Evolutionary conservation across 805 yeast genomes (phyloP).

Genomic region (Metschnikowia cerradonensis): DNA sequence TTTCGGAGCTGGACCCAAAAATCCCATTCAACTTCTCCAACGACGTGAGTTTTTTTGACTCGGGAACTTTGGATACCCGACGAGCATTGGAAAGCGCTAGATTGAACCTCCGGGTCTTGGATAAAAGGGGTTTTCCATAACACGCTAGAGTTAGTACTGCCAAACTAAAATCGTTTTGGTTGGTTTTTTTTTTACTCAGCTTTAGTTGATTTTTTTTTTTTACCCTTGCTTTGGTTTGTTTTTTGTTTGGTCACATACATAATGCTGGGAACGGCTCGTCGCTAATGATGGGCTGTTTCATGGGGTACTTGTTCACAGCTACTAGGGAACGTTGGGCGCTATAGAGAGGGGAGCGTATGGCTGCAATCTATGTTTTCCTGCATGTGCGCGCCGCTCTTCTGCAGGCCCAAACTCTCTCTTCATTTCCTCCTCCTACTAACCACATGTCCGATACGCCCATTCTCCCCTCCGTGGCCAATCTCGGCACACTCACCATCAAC

Average conservation of each 20-base stretch:
- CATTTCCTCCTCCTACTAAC: background rate
- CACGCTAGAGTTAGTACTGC: slow-evolving; percentile 1
- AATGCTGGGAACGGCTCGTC: slow-evolving; percentile 4
- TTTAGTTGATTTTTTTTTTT: no score
- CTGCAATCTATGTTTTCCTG: slow-evolving; percentile 1
- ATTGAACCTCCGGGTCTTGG: slow-evolving; percentile 1
- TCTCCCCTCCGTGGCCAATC: slow-evolving; percentile 16
- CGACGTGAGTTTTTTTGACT: background rate
- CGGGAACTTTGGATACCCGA: background rate
- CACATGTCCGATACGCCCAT: slow-evolving; percentile 18
- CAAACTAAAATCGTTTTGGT: no score
- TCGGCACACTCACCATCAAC: slow-evolving; percentile 17
- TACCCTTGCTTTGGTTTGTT: no score
- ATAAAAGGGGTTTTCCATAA: background rate
- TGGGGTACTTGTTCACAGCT: background rate
- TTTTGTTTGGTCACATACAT: background rate
- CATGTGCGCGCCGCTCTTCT: background rate
- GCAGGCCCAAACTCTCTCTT: background rate
- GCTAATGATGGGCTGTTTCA: background rate
- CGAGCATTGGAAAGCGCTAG: slow-evolving; percentile 1
- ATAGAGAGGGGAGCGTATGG: background rate
- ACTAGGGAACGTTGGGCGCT: no score
- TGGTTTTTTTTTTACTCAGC: no score
- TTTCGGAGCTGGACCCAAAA: background rate
- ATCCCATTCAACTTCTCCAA: slow-evolving; percentile 1